Percentiles rank a stretch among this genome's conserved stretches.
phyloP scores from a whole-genome alignment of 371 early-diverging fungal species.

The Rhizopus stolonifer region DNA sequence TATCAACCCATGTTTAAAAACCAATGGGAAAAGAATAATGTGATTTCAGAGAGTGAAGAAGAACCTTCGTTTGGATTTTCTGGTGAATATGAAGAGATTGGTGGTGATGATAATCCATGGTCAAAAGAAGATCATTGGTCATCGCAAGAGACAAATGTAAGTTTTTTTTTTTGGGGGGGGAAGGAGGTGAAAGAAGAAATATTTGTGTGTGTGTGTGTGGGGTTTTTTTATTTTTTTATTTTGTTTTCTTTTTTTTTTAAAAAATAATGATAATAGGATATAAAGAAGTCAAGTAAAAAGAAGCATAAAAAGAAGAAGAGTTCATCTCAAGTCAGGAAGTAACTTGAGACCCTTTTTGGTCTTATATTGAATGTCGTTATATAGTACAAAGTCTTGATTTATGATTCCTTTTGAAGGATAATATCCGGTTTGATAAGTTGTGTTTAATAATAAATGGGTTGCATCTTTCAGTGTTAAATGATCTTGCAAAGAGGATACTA shows the following conservation, averaged over 20 bases:
- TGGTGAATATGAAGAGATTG: constrained; percentile 33
- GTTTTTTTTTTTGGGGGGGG: no score
- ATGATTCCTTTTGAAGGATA: not conserved
- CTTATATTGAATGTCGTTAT: not conserved
- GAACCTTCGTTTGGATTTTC: constrained; percentile 11
- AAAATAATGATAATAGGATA: not conserved
- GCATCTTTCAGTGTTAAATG: constrained; percentile 5
- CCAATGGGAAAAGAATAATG: constrained; percentile 22
- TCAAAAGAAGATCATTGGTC: constrained; percentile 7
- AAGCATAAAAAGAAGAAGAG: constrained; percentile 6
- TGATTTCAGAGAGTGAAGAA: constrained; percentile 30
- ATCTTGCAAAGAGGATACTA: not conserved
- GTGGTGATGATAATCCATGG: constrained; percentile 28
- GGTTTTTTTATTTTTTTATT: not conserved
- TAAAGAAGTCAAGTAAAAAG: constrained; percentile 3
- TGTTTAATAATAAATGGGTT: not conserved
- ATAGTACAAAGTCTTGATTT: constrained; percentile 2
- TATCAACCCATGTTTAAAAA: constrained; percentile 18
- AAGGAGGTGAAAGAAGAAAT: no score
- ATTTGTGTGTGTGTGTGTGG: no score
- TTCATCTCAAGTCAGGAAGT: not conserved
- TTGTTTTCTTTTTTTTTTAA: not conserved
- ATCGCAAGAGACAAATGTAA: not conserved
- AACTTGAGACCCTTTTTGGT: not conserved
- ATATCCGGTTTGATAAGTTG: not conserved